A percentile compares a stretch with the other conserved stretches of the same genome.
phyloP scores from a whole-genome alignment of 352 stramenopile genomes.

The Globisporangium viniferum region DNA sequence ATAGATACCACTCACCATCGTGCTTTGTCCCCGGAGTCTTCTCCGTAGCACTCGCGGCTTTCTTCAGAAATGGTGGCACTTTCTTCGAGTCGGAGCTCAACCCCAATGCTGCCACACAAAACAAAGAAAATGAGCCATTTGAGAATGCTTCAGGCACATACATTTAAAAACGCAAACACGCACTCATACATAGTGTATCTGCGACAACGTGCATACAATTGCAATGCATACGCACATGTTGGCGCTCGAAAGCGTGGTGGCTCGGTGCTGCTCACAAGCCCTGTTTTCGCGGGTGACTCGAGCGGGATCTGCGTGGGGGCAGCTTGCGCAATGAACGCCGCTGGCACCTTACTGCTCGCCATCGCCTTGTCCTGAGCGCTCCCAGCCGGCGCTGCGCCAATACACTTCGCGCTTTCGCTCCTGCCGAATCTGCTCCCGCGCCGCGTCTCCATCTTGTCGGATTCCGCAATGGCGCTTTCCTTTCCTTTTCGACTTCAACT shows the following conservation, averaged over 20 bases:
- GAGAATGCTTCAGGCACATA: background rate
- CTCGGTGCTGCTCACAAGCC: background rate
- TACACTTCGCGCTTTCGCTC: background rate
- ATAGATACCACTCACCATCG: background rate
- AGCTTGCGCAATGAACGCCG: slow-evolving; percentile 1
- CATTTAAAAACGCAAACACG: background rate
- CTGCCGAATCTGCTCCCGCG: background rate
- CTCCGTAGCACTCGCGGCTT: background rate
- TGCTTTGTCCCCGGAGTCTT: background rate
- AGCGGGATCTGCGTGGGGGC: slow-evolving; percentile 13
- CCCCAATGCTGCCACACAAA: background rate
- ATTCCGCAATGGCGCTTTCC: slow-evolving; percentile 12
- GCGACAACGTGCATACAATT: background rate
- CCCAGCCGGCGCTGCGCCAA: background rate
- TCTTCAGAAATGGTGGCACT: slow-evolving; percentile 1
- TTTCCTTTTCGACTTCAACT: slow-evolving; percentile 13
- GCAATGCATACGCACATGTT: background rate
- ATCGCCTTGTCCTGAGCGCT: background rate
- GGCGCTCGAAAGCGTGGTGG: background rate
- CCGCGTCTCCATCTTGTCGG: slow-evolving; percentile 8
- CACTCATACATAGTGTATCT: too few species aligned
- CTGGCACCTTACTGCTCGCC: background rate
- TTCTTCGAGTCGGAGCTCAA: background rate
- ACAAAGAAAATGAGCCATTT: background rate
- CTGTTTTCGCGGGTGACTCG: slow-evolving; percentile 13